These are phyloP conservation scores for Beta corolliflora DNA, from an alignment of 179 eudicot species.

Conservation along the genomic window DNA sequence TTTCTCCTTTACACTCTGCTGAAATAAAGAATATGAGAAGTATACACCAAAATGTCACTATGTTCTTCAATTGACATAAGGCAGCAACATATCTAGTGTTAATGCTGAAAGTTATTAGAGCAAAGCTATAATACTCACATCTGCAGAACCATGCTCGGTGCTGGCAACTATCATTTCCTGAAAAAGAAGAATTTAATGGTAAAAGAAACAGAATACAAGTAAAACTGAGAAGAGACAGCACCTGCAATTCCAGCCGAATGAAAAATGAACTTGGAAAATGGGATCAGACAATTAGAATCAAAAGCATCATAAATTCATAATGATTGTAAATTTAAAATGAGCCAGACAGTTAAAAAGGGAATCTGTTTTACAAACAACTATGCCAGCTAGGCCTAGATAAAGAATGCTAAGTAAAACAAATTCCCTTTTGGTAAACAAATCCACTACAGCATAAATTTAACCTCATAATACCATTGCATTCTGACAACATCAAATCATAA, in stretches of 20 bases:
- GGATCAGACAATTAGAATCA: background rate
- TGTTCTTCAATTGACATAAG: background rate
- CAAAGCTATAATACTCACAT: constrained; percentile 44
- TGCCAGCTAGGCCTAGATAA: background rate
- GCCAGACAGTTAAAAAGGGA: background rate
- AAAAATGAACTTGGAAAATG: background rate
- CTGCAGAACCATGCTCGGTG: constrained; percentile 41
- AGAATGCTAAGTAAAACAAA: background rate
- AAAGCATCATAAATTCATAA: background rate
- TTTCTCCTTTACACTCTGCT: constrained; percentile 65
- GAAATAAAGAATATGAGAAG: constrained; percentile 11
- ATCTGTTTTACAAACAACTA: background rate
- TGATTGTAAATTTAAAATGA: background rate
- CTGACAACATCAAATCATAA: background rate
- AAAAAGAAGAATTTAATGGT: constrained; percentile 20
- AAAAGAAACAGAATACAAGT: background rate
- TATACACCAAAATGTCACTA: constrained; percentile 1
- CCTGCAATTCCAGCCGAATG: background rate
- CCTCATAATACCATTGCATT: background rate
- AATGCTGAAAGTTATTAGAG: constrained; percentile 10
- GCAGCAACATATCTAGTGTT: background rate
- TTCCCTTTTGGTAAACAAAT: background rate
- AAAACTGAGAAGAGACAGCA: background rate
- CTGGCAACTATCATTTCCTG: constrained; percentile 87
- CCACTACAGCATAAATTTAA: background rate